Base-by-base conservation (phyloP, 257 asterid genomes). In the Marsdenia floribunda region DNA sequence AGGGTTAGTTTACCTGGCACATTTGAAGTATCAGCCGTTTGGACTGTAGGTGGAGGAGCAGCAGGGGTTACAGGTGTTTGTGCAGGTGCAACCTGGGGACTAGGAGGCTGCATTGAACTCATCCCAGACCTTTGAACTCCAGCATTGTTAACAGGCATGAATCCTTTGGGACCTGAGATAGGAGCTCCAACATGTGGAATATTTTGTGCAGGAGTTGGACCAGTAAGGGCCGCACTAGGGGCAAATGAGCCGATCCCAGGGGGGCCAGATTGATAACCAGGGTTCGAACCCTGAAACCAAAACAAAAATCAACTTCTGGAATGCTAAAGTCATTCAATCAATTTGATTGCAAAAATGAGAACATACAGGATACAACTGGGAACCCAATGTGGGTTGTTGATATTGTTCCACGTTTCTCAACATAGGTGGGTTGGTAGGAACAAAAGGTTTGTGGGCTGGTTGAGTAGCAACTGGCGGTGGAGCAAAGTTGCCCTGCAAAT, bases 21-120 rank as follows among this genome's bases (percentile, higher is more conserved):
- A 83, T 87, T 92, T 13, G 97, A 90, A 58, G 97, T 92, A 85
- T 90, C 97, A 82, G 87, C 97, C 13, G 97, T 94, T 85, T 94
- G 97, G 75, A 94, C 95, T 33, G 97, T 92, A 59, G 97, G 96
- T 47, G 97, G 97, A n/a, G 99, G 96, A 73, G 93, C 87, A 75
- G 97, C 86, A 67, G 97, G 93, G 78, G 93, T 11, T 74, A 77
- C 95, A 24, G 92, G 85, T 67, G 87, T 71, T 76, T 87, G 96
- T 80, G 73, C 76, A 55, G 91, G 84, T 81, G 90, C 82, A 26
- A 85, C 83, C 72, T 85, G 92, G 70, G 86, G 77, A 68, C 97
- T 97, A 77, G 90, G 89, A 66, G 90, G 82, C 77, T 94, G 96
- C 85, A 89, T 96, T 37, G 86, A 84, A 78, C 80, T 85, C 89